Base-by-base conservation (phyloP, 148 eudicot species). In the Heliosperma pusillum region DNA sequence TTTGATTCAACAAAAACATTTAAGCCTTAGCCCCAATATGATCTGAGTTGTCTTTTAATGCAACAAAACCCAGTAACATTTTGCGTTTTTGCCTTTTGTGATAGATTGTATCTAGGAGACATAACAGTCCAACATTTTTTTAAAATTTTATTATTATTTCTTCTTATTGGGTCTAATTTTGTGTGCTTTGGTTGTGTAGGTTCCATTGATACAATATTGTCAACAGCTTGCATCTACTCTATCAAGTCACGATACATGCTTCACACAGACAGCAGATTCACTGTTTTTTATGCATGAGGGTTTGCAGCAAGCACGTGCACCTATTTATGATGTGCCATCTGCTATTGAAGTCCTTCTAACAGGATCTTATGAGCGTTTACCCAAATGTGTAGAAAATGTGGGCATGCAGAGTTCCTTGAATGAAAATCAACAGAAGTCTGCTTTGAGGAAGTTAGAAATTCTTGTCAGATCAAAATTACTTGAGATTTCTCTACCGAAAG, bases 241-340 rank as follows among this genome's bases (percentile, higher is more conserved):
- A 66, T 92, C 99, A 45, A 96, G 91, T 79, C 99, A 96, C 76
- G 99, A 96, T 33, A 89, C 91, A 40, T 96, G 99, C 81, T 96
- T 96, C 83, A 88, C 94, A 75, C 99, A 96, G 83, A 85, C 97
- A 74, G 95, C 97, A 22, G 99, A 96, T 88, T 92, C 97, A 12
- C 84, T 96, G 82, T 92, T 82, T 86, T 96, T 96, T 85, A 90
- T 92, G 92, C 99, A 96, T 66, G 97, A 96, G 80, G 90, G 93
- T 44, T 84, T 96, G 84, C 99, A 90, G 78, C 97, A 92, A 88
- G 99, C 99, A 66, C 94, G 99, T 64, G 99, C 99, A 60, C 99
- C 99, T 71, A 88, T 91, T 47, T 96, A 96, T 84, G 99, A 92
- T 84, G 97, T 96, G 78, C 99, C 99, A 57, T 89, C 97, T 62